Evolutionary conservation across 2,329 filamentous ascomycete species (phyloP).

Genomic region (Fusarium marasasianum): DNA sequence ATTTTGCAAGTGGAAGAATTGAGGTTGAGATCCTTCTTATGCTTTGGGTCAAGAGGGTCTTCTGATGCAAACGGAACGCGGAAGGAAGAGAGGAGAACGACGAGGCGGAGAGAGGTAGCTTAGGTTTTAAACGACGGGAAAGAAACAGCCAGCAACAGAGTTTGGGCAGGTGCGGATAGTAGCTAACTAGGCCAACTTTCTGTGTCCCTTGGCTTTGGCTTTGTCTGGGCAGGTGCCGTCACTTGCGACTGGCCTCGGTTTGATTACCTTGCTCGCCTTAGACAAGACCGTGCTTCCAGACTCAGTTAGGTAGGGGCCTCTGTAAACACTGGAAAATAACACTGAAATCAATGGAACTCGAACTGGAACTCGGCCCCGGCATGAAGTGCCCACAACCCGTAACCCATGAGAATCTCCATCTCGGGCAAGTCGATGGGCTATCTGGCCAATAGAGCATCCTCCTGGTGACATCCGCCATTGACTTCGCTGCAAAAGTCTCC

Average conservation of each 20-base stretch:
- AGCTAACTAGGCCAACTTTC: not conserved
- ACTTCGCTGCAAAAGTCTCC: conserved; percentile 27
- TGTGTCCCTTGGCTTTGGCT: conserved; percentile 21
- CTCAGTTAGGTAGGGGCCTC: not conserved
- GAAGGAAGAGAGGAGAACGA: conserved; percentile 15
- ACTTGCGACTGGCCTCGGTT: conserved; percentile 39
- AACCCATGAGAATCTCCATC: conserved; percentile 10
- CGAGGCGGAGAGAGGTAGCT: conserved; percentile 24
- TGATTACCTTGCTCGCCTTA: conserved; percentile 36
- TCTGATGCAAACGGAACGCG: conserved; percentile 13
- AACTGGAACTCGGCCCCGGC: conserved; percentile 30
- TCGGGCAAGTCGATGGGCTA: not conserved
- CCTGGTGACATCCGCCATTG: conserved; percentile 22
- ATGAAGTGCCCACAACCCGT: conserved; percentile 31
- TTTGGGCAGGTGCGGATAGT: conserved; percentile 6
- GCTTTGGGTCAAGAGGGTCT: conserved; percentile 1
- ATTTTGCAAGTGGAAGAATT: conserved; percentile 3
- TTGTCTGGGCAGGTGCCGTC: conserved; percentile 35
- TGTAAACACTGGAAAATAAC: not conserved
- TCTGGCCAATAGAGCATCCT: conserved; percentile 16
- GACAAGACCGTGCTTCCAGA: conserved; percentile 32
- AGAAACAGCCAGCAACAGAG: not conserved
- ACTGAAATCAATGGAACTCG: conserved; percentile 18
- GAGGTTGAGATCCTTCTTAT: conserved; percentile 25
- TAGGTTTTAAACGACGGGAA: conserved; percentile 36